These are phyloP conservation scores for Cadophora sp. DNA, from an alignment of 2,329 filamentous ascomycete species.

Conservation along the genomic window DNA sequence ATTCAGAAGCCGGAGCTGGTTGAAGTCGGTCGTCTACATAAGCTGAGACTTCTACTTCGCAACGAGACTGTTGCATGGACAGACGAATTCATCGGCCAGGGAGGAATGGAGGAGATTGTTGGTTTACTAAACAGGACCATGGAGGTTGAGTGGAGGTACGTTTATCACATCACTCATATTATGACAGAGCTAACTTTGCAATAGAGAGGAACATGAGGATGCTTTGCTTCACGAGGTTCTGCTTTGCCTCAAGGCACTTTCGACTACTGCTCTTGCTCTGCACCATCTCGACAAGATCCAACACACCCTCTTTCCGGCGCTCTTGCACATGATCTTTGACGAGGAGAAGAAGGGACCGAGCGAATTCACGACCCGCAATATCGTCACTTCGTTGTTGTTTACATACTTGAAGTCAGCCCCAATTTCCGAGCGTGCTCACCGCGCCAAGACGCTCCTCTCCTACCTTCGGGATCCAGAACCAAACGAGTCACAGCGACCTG, in stretches of 20 bases:
- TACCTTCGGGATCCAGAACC: conserved; percentile 83
- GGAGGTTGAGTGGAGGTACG: conserved; percentile 93
- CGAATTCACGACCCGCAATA: conserved; percentile 91
- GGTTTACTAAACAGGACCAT: conserved; percentile 88
- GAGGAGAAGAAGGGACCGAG: conserved; percentile 98
- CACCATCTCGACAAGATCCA: conserved; percentile 83
- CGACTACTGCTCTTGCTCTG: conserved; percentile 87
- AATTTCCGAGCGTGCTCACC: conserved; percentile 65
- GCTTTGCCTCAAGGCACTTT: conserved; percentile 91
- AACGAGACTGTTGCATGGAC: conserved; percentile 98
- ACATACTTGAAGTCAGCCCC: conserved; percentile 80
- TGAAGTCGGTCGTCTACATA: conserved; percentile 95
- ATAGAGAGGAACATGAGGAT: conserved; percentile 93
- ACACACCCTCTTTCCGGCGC: conserved; percentile 79
- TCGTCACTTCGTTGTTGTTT: conserved; percentile 88
- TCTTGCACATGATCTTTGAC: conserved; percentile 90
- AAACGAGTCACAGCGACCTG: conserved; percentile 75
- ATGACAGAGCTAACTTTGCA: conserved; percentile 47
- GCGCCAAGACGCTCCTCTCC: conserved; percentile 75
- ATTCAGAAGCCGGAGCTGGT: conserved; percentile 81
- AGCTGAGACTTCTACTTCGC: conserved; percentile 84
- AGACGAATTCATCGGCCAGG: conserved; percentile 85
- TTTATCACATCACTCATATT: conserved; percentile 25
- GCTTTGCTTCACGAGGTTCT: conserved; percentile 89
- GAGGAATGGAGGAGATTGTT: conserved; percentile 92